Percentiles rank a stretch among this genome's conserved stretches.
Conservation (phyloP, 2,329 filamentous ascomycete species). For the Hypomyces rosellus region DNA sequence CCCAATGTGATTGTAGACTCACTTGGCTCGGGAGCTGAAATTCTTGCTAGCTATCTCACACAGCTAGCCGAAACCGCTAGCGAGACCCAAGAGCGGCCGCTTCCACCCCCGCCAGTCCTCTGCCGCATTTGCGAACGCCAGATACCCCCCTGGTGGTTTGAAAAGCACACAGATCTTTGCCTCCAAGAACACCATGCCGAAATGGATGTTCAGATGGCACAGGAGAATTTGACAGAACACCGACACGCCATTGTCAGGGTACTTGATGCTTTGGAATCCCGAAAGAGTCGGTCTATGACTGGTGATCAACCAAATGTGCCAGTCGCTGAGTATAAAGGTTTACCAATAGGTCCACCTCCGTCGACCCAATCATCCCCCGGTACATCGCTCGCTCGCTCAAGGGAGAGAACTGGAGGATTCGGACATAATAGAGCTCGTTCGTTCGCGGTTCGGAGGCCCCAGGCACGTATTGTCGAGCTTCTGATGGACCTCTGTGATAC, state of each 20-base stretch:
- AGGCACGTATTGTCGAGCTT: conserved; percentile 90
- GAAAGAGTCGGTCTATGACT: conserved; percentile 57
- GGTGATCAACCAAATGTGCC: conserved; percentile 48
- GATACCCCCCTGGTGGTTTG: conserved; percentile 98
- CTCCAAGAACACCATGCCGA: conserved; percentile 93
- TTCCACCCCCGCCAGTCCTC: conserved; percentile 80
- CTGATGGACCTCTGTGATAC: conserved; percentile 95
- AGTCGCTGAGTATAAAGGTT: conserved; percentile 77
- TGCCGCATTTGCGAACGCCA: conserved; percentile 97
- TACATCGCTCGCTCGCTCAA: conserved; percentile 64
- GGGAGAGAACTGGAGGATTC: conserved; percentile 67
- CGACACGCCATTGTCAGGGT: conserved; percentile 92
- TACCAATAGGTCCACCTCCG: conserved; percentile 72
- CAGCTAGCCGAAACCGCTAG: conserved; percentile 76
- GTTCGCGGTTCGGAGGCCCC: conserved; percentile 83
- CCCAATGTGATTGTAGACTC: conserved; percentile 86
- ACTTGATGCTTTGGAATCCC: conserved; percentile 81
- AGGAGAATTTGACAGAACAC: conserved; percentile 87
- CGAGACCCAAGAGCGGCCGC: conserved; percentile 67
- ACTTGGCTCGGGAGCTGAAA: conserved; percentile 87
- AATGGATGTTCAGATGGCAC: conserved; percentile 94
- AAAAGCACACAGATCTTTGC: conserved; percentile 96
- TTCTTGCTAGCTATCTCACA: conserved; percentile 89
- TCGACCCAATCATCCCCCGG: conserved; percentile 67
- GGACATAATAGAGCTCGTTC: conserved; percentile 78